Base-by-base conservation (phyloP, 192 early-diverging fungal species). In the Coemansia sp. region DNA sequence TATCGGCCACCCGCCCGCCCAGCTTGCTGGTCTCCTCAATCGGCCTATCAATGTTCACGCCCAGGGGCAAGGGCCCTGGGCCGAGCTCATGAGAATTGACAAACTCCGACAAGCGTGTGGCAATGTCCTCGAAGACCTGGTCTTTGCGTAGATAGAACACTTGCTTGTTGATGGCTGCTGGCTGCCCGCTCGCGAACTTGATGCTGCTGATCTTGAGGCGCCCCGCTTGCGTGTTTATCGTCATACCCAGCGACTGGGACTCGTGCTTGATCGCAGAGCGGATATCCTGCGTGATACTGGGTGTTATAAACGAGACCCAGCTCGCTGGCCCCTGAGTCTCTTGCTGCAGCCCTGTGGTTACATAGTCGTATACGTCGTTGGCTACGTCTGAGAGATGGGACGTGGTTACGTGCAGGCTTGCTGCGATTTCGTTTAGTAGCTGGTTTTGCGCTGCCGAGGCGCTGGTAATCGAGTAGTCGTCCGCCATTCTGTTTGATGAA, bases 21-120 rank as follows among this genome's bases (percentile, higher is more conserved):
- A 85, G 82, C 77, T 89, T 88, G 70, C 86, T 84, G 7, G 86
- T 87, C 74, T 99, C 95, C 48, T 87, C 76, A 29, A 98, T 85
- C 6, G 97, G 93, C 86, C 97, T 93, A 21, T 93, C 93, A 78
- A 99, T 95, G 1, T 95, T 95, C 69, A 96, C 96, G 19, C 97
- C 97, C 10, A 93, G 73, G 19, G 46, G 37, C 36, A 58, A 31
- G 5, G 50, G 36, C 9, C 39, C 36, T 0, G 60, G 32, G 4
- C 39, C 66, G 3, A 82, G 45, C 11, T 62, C 29, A 31, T 82
- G 80, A 38, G 75, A 36, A 64, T 82, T 75, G 32, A 94, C 76
- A 84, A 97, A 97, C 29, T 86, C 76, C 48, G 89, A 88, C 61
- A 97, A 84, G 53, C 89, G 88, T 3, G 90, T 90, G 15, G 93